Conservation (phyloP, 2,329 filamentous ascomycete genomes). For the Fusarium armeniacum region DNA sequence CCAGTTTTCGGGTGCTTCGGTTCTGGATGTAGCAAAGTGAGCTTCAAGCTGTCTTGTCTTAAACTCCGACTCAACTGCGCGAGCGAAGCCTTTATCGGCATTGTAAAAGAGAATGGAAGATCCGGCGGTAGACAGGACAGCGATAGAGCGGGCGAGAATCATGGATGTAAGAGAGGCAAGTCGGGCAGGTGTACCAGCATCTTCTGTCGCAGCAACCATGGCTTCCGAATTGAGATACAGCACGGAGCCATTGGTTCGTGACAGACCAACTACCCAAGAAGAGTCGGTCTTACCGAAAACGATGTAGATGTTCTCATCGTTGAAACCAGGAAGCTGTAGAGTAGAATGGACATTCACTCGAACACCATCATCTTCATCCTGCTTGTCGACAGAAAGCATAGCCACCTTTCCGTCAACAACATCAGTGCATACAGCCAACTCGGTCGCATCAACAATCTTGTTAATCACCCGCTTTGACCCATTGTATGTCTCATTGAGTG, state of each 20-base stretch:
- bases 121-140: background rate
- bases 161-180: background rate
- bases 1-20: background rate
- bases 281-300: background rate
- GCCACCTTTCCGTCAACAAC: background rate
- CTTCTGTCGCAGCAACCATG: background rate
- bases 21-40: background rate
- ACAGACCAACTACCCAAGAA: background rate
- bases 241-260: background rate
- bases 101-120: background rate
- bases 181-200: background rate
- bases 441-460: background rate
- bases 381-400: background rate
- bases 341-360: background rate
- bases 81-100: background rate
- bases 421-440: background rate
- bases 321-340: background rate
- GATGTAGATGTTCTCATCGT: background rate
- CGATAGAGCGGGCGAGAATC: background rate
- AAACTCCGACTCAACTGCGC: background rate
- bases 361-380: background rate
- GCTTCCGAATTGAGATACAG: background rate
- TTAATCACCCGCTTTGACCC: conserved; percentile 1
- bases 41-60: background rate
- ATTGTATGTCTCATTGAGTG: conserved; percentile 4